A percentile compares a stretch with the other conserved stretches of the same genome.
Conservation (phyloP, 2,329 filamentous ascomycete genomes). For the Cladophialophora exuberans region DNA sequence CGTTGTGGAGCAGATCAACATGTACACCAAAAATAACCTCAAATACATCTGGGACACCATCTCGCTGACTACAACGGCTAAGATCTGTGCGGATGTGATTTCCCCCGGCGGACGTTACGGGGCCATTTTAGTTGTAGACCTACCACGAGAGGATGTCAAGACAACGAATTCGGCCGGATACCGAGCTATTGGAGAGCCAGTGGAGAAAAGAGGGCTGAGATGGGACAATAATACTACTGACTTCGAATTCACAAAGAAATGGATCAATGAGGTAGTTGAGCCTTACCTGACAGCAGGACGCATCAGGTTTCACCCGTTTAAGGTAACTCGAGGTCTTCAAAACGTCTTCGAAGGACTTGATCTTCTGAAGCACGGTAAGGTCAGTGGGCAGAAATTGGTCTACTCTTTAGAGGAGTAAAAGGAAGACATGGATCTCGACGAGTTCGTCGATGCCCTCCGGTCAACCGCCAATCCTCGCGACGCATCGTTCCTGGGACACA, state of each 20-base stretch:
- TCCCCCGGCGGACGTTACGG: slow-evolving; percentile 39
- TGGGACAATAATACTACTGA: slow-evolving; percentile 38
- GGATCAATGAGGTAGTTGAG: slow-evolving; percentile 44
- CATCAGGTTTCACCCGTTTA: slow-evolving; percentile 48
- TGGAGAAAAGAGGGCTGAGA: slow-evolving; percentile 24
- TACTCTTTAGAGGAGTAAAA: slow-evolving; percentile 40
- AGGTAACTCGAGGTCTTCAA: slow-evolving; percentile 48
- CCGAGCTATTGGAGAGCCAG: slow-evolving; percentile 39
- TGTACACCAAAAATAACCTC: slow-evolving; percentile 42
- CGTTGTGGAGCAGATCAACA: slow-evolving; percentile 38
- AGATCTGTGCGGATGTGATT: slow-evolving; percentile 41
- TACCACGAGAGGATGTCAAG: slow-evolving; percentile 40
- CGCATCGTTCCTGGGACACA: too few relatives aligned
- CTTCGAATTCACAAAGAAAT: slow-evolving; percentile 48
- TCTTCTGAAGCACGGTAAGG: slow-evolving; percentile 48
- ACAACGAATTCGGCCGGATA: slow-evolving; percentile 38
- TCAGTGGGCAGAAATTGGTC: slow-evolving; percentile 54
- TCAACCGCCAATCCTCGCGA: too few relatives aligned
- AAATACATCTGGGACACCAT: slow-evolving; percentile 45
- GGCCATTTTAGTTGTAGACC: slow-evolving; percentile 33
- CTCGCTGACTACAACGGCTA: slow-evolving; percentile 33
- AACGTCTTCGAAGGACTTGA: slow-evolving; percentile 51
- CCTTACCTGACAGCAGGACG: slow-evolving; percentile 47
- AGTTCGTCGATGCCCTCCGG: too few relatives aligned
- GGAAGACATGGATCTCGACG: too few relatives aligned